These are phyloP conservation scores for Zymoseptoria pseudotritici DNA, from an alignment of 2,329 filamentous ascomycete species.

Conservation along the genomic window DNA sequence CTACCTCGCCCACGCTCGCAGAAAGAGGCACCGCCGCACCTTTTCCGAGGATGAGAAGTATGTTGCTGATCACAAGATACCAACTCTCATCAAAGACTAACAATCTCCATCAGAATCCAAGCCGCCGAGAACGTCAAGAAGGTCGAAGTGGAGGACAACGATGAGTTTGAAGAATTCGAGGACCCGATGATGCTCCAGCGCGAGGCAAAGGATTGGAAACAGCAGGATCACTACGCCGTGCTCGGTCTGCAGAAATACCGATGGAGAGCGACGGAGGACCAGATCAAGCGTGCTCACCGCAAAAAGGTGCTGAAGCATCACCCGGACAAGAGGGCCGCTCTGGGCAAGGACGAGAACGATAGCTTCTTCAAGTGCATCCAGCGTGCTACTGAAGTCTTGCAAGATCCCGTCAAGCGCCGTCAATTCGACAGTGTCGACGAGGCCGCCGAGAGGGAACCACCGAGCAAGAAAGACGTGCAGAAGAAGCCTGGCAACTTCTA, in stretches of 20 bases:
- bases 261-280: constrained; percentile 86
- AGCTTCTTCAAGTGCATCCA: constrained; percentile 99
- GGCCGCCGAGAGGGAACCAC: constrained; percentile 83
- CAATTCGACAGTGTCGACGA: constrained; percentile 98
- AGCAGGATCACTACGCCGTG: constrained; percentile 96
- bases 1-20: constrained; percentile 85
- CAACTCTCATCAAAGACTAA: constrained; percentile 37
- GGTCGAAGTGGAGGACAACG: constrained; percentile 84
- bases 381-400: constrained; percentile 88
- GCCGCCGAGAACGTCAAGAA: constrained; percentile 93
- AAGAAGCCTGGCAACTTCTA: constrained; percentile 74
- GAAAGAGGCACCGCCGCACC: constrained; percentile 82
- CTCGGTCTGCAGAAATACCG: constrained; percentile 89
- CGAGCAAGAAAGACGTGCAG: constrained; percentile 79
- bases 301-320: constrained; percentile 99
- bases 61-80: not conserved
- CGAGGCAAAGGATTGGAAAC: constrained; percentile 99
- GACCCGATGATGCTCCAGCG: constrained; percentile 85
- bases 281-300: constrained; percentile 98
- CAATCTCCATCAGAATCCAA: constrained; percentile 63
- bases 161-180: constrained; percentile 88
- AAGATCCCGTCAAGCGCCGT: constrained; percentile 83
- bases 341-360: constrained; percentile 81
- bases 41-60: constrained; percentile 44
- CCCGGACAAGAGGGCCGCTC: constrained; percentile 95